A percentile compares a stretch with the other conserved stretches of the same genome.
phyloP scores from a whole-genome alignment of 139 green algal genomes.

The Micromonas commoda region DNA sequence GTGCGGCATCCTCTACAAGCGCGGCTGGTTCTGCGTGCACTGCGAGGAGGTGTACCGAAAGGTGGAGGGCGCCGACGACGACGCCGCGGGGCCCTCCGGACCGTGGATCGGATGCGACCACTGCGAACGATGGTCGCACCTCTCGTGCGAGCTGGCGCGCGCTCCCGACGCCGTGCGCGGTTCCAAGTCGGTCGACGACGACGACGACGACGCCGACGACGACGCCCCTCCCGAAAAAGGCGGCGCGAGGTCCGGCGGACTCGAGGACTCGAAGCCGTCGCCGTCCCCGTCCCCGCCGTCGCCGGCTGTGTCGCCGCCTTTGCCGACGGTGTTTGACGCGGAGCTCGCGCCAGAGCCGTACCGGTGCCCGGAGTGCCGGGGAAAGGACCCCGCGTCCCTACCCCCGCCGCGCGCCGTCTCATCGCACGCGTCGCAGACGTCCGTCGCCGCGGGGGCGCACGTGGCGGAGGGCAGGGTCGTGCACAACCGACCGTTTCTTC shows the following conservation, averaged over 20 bases:
- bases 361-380: background rate
- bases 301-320: no score
- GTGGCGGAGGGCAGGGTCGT: background rate
- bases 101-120: slow-evolving; percentile 21
- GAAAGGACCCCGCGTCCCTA: background rate
- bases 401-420: background rate
- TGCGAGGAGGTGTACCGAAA: slow-evolving; percentile 9
- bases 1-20: slow-evolving; percentile 20
- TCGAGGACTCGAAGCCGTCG: no score
- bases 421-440: background rate
- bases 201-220: background rate
- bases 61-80: slow-evolving; percentile 5
- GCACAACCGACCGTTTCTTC: background rate
- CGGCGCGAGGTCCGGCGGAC: no score
- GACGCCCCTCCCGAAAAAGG: no score
- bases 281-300: no score
- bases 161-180: background rate
- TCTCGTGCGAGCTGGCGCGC: background rate
- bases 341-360: no score
- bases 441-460: background rate
- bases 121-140: slow-evolving; percentile 5
- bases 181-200: background rate
- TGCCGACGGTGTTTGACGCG: no score
- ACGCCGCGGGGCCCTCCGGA: no score
- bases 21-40: slow-evolving; percentile 11